A percentile compares a stretch with the other conserved stretches of the same genome.
These are phyloP conservation scores for Candida lessepsii DNA, from an alignment of 805 yeast species.

Conservation along the genomic window DNA sequence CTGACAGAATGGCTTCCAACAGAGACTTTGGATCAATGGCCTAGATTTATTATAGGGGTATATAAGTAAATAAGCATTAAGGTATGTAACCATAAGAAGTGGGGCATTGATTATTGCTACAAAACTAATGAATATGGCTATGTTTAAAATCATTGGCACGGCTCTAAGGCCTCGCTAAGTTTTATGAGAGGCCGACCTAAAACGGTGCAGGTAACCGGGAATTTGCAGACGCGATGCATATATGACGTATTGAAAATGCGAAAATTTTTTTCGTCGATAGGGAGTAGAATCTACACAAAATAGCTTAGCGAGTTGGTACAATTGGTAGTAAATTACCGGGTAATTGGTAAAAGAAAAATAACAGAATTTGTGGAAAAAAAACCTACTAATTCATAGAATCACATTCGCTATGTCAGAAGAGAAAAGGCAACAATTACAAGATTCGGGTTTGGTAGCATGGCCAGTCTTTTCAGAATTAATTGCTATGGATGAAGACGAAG, in stretches of 20 bases:
- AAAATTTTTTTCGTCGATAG: constrained; percentile 8
- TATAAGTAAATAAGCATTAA: no score
- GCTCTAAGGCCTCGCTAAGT: background rate
- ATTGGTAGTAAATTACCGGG: constrained; percentile 2
- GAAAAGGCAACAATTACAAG: constrained; percentile 33
- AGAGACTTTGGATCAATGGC: no score
- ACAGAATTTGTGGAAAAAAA: no score
- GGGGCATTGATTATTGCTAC: no score
- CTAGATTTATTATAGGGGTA: no score
- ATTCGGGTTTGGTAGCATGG: constrained; percentile 80
- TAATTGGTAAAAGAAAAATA: background rate
- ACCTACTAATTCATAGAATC: background rate
- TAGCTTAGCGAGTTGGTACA: background rate
- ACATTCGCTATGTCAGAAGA: constrained; percentile 16
- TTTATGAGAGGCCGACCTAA: background rate
- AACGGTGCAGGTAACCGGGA: background rate
- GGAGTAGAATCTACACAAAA: constrained; percentile 6
- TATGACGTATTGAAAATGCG: constrained; percentile 7
- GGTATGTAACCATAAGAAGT: no score
- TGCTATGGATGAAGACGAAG: constrained; percentile 96
- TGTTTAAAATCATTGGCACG: no score
- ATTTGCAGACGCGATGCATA: constrained; percentile 7
- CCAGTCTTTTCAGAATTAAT: constrained; percentile 81
- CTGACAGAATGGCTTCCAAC: no score
- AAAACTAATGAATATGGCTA: no score